Percentiles rank a stretch among this genome's conserved stretches.
Conservation (phyloP, 2,329 filamentous ascomycete species). For the Ophiostoma sp. region DNA sequence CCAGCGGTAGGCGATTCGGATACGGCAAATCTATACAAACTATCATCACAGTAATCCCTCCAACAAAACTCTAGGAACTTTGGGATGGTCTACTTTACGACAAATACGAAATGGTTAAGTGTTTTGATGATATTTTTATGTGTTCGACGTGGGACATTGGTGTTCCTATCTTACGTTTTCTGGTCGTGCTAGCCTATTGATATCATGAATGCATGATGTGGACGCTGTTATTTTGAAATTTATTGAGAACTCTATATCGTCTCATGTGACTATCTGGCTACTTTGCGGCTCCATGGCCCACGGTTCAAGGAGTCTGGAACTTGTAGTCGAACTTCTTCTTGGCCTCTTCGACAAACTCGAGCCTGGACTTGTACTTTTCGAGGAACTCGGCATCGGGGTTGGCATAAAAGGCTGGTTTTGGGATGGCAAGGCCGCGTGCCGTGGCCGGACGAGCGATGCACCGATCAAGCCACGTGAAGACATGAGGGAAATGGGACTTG, state of each 20-base stretch:
- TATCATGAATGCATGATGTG: too few relatives aligned
- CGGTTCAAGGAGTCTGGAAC: constrained; percentile 38
- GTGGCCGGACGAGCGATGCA: constrained; percentile 55
- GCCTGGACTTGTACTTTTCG: constrained; percentile 39
- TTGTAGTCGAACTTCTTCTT: constrained; percentile 47
- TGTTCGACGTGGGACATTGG: neutral
- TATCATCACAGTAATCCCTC: neutral
- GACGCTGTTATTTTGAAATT: neutral
- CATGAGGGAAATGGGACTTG: constrained; percentile 55
- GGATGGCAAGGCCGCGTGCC: constrained; percentile 59
- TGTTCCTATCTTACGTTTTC: too few relatives aligned
- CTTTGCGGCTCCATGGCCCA: too few relatives aligned
- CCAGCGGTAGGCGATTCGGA: neutral
- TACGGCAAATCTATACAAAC: neutral
- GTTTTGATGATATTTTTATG: neutral
- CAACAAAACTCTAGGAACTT: neutral
- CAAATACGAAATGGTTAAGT: neutral
- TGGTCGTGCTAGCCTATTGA: too few relatives aligned
- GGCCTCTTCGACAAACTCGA: constrained; percentile 35
- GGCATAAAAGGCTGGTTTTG: constrained; percentile 37
- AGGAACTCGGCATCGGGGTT: constrained; percentile 39
- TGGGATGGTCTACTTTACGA: neutral
- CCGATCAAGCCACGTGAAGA: constrained; percentile 62
- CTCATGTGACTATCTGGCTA: neutral
- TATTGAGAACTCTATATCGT: too few relatives aligned